Evolutionary conservation across 805 yeast species (phyloP).

Genomic region (Ogataea wickerhamii): DNA sequence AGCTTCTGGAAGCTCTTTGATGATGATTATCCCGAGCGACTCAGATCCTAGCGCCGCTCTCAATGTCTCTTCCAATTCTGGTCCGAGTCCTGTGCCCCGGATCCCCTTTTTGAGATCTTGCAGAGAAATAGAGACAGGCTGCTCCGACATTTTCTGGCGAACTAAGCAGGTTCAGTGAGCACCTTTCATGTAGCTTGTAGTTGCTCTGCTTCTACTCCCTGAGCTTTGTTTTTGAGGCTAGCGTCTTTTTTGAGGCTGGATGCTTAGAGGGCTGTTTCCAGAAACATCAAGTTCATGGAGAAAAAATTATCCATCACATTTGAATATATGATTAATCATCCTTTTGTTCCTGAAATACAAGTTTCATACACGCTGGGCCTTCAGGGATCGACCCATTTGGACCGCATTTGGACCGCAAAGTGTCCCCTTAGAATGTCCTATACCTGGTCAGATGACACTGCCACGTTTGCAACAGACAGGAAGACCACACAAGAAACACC

Average conservation of each 20-base stretch:
- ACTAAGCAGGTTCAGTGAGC: no score
- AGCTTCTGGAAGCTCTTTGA: constrained; percentile 39
- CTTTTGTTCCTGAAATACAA: neutral
- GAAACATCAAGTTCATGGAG: neutral
- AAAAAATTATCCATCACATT: neutral
- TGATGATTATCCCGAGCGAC: constrained; percentile 52
- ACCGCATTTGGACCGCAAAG: no score
- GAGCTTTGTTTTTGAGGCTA: no score
- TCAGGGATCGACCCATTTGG: no score
- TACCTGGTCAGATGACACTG: constrained; percentile 27
- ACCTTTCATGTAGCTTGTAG: no score
- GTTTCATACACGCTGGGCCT: no score
- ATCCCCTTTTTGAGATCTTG: constrained; percentile 5
- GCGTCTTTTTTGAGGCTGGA: constrained; percentile 22
- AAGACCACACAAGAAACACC: constrained; percentile 38
- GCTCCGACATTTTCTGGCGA: neutral
- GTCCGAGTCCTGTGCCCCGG: neutral
- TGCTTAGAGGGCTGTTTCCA: constrained; percentile 29
- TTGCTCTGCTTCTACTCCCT: no score
- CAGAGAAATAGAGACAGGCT: constrained; percentile 13
- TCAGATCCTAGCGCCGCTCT: constrained; percentile 51
- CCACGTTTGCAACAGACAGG: constrained; percentile 24
- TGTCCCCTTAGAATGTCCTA: constrained; percentile 15
- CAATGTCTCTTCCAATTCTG: constrained; percentile 21
- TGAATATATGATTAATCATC: neutral